Percentiles rank a stretch among this genome's conserved stretches.
Evolutionary conservation across 1,284 basidiomycete species (phyloP).

Genomic region (Neotropicomus parvogracilis): DNA sequence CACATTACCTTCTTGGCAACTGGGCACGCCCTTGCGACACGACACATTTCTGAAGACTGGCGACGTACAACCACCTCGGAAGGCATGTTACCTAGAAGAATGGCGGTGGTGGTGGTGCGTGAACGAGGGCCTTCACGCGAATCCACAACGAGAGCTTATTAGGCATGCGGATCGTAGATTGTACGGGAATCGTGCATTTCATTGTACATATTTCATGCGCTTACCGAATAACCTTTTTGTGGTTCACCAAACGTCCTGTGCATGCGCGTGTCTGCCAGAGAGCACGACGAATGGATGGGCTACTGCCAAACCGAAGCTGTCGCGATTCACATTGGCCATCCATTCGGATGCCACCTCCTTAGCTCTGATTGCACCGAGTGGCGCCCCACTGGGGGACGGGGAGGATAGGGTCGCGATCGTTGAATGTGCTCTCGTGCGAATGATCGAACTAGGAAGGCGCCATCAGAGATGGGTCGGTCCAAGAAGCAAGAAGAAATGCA

Average conservation of each 20-base stretch:
- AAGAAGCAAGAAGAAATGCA: constrained; percentile 7
- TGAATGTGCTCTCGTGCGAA: constrained; percentile 34
- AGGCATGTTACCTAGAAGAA: too few relatives aligned
- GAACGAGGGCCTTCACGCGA: too few relatives aligned
- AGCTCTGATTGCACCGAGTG: constrained; percentile 24
- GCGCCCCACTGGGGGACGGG: constrained; percentile 19
- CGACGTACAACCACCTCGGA: too few relatives aligned
- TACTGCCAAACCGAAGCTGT: not conserved
- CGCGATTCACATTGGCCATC: constrained; percentile 8
- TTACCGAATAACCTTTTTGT: not conserved
- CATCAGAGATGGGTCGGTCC: constrained; percentile 5
- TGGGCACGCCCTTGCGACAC: too few relatives aligned
- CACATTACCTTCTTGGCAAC: too few relatives aligned
- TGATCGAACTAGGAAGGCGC: constrained; percentile 17
- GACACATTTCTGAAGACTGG: too few relatives aligned
- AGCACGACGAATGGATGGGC: not conserved
- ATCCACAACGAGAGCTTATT: too few relatives aligned
- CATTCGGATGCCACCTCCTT: constrained; percentile 26
- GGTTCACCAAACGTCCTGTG: constrained; percentile 8
- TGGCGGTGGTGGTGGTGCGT: too few relatives aligned
- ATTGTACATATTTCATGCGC: not conserved
- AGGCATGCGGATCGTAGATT: constrained; percentile 10
- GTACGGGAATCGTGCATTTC: constrained; percentile 9
- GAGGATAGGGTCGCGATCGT: constrained; percentile 23
- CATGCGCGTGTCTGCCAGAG: not conserved